phyloP scores from a whole-genome alignment of 495 filamentous ascomycete species.

The Penicillium subrubescens region DNA sequence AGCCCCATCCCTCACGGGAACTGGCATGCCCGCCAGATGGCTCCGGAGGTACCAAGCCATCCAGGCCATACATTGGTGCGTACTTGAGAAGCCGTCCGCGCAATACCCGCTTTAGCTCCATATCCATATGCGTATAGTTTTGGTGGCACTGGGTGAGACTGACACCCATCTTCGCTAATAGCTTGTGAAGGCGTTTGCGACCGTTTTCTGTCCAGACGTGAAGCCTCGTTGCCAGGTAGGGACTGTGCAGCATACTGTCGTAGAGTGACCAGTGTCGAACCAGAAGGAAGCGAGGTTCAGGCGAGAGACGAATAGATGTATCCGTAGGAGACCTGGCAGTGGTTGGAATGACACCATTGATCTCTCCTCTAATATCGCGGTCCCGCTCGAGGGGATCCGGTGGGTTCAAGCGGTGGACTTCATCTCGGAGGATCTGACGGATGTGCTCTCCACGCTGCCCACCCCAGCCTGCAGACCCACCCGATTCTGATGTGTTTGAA shows the following conservation, averaged over 20 bases:
- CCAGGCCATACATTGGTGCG: conserved; percentile 85
- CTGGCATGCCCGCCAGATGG: conserved; percentile 47
- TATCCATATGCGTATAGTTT: conserved; percentile 97
- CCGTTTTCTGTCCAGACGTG: conserved; percentile 94
- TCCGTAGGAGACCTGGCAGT: conserved; percentile 87
- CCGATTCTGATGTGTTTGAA: conserved; percentile 57
- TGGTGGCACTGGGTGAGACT: conserved; percentile 91
- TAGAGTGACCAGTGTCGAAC: conserved; percentile 97
- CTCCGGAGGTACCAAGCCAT: conserved; percentile 81
- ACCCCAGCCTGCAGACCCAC: conserved; percentile 74
- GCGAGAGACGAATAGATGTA: conserved; percentile 87
- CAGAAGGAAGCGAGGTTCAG: conserved; percentile 90
- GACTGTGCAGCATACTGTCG: conserved; percentile 97
- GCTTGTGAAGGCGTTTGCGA: conserved; percentile 87
- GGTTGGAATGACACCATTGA: conserved; percentile 79
- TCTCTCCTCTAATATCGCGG: conserved; percentile 57
- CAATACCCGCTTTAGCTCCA: conserved; percentile 88
- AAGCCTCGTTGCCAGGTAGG: conserved; percentile 88
- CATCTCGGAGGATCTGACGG: conserved; percentile 82
- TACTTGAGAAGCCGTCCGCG: conserved; percentile 86
- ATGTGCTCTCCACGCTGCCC: conserved; percentile 81
- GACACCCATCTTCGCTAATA: conserved; percentile 97
- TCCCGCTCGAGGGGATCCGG: conserved; percentile 64
- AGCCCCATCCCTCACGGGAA: conserved; percentile 87
- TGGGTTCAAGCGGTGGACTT: conserved; percentile 92